A percentile compares a stretch with the other conserved stretches of the same genome.
phyloP scores from a whole-genome alignment of 345 rosid genomes.

The Citrus glauca region DNA sequence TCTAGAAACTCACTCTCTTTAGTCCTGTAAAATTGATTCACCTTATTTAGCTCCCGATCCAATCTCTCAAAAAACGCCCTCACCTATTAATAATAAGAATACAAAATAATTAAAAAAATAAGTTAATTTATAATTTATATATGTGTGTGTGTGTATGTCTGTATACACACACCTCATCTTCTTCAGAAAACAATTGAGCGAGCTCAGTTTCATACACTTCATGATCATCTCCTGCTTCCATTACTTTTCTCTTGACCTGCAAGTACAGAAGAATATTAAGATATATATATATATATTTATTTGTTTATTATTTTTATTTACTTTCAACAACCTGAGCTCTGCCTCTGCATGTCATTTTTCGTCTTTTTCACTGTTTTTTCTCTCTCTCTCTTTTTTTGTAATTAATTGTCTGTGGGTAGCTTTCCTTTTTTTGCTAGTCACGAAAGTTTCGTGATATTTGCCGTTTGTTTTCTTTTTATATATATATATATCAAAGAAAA shows the following conservation, averaged over 20 bases:
- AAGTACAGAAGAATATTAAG: background rate
- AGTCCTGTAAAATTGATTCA: slow-evolving; percentile 72
- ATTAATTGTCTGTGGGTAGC: background rate
- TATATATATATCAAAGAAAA: background rate
- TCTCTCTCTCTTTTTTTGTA: background rate
- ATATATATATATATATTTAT: no score
- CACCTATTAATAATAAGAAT: slow-evolving; percentile 34
- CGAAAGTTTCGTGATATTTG: slow-evolving; percentile 55
- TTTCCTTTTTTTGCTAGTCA: slow-evolving; percentile 29
- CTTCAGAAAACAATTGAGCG: slow-evolving; percentile 80
- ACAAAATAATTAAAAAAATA: background rate
- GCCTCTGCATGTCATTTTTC: slow-evolving; percentile 1
- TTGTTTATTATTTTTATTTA: background rate
- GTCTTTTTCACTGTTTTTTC: slow-evolving; percentile 15
- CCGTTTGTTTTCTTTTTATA: slow-evolving; percentile 40
- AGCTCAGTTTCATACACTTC: slow-evolving; percentile 83
- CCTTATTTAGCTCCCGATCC: slow-evolving; percentile 80
- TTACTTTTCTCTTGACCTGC: slow-evolving; percentile 53
- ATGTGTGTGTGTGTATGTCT: background rate
- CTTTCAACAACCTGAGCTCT: background rate
- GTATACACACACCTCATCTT: slow-evolving; percentile 71
- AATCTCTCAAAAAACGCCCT: slow-evolving; percentile 58
- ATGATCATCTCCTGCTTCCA: slow-evolving; percentile 42
- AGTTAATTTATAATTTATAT: background rate
- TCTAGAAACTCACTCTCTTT: slow-evolving; percentile 77